Evolutionary conservation across 257 asterid species (phyloP), one percentile per base, ranked within the genome.

Genomic region (Datura wrightii): DNA sequence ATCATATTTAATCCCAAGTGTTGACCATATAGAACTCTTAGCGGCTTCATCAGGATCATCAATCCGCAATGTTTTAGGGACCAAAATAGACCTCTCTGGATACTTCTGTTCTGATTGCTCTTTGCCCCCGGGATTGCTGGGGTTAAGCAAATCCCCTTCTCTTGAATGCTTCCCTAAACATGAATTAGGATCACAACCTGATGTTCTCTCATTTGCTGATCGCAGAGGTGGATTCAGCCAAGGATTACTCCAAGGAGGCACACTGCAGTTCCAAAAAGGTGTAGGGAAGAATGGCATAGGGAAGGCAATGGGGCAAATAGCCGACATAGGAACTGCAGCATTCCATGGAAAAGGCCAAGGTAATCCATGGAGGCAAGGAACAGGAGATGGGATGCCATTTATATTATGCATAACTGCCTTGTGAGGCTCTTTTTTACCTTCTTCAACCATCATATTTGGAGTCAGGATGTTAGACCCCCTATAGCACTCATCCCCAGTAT

Each of bases 11-110:
- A 95, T 94, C 84, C 99, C 99, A 1, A 95, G 90, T 0, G 98
- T 90, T 83, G 90, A 86, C 99, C 97, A 95, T 90, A 94, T 94
- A 2, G 97, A 93, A 82, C 98, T 95, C 91, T 89, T 95, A 9
- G 96, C 97, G 10, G 97, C 97, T 87, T 95, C 99, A 72, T 91
- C 95, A 5, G 97, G 98, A 86, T 95, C 97, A 83, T 92, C 96
- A 42, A 92, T 91, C 87, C 99, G 90, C 94, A 94, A 89, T 2
- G 94, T 92, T 82, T 93, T 94, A 0, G 99, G 97, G 59, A 93
- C 88, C 78, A 95, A 83, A 39, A 93, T 85, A 13, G 94, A 80
- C 78, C 91, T 83, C 82, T 87, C 91, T 5, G 84, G 72, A n/a
- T 37, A 72, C 84, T 82, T 89, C 11, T 44, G 69, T 16, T 78